Evolutionary conservation across 805 yeast species (phyloP), one percentile per base, ranked within the genome.

Genomic region (Limtongia smithiae): DNA sequence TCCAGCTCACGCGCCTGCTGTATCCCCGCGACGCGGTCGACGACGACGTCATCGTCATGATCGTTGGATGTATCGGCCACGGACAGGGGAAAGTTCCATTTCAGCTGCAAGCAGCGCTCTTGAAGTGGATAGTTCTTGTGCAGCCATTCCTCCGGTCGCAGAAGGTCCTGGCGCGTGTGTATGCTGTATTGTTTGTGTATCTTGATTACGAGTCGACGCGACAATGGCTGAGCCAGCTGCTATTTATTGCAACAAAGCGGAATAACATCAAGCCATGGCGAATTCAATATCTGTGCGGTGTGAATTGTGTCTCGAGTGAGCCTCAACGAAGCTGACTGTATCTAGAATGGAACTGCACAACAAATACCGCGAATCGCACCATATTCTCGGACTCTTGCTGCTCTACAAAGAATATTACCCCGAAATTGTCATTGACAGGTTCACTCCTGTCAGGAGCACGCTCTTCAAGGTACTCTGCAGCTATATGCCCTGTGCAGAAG

Each of bases 401-500:
- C 44, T 53, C 12, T 53, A 50, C 22, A 51, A 46, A 20, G 57
- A 53, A 22, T 51, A 42, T 24, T 50, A 41, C 33, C 55, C 57
- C 4, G 57, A 53, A 14, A 47, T 48, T 24, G 37, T 48, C 14
- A 21, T 51, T 12, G 53, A 46, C 39, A 24, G 45, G 4, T 44
- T 35, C 22, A 7, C 35, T 2, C 25, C 21, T 6, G 18, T 48
- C 25, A 37, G 46, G 4, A 44, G 50, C 2, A 27, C 55, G 8
- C 28, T 48, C 3, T 51, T 51, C 22, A 27, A 30, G n/a, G 44
- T 41, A 41, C 12, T 18, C 17, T 24, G 30, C 14, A 6, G 14
- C 15, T 27, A 22, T 28, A 8, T 39, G 6, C 9, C 6, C n/a
- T 12, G 33, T 12, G 33, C 14, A 12, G n/a, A 30, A n/a, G 11